Evolutionary conservation across 1,284 basidiomycete species (phyloP).

Genomic region (Malassezia obtusa): DNA sequence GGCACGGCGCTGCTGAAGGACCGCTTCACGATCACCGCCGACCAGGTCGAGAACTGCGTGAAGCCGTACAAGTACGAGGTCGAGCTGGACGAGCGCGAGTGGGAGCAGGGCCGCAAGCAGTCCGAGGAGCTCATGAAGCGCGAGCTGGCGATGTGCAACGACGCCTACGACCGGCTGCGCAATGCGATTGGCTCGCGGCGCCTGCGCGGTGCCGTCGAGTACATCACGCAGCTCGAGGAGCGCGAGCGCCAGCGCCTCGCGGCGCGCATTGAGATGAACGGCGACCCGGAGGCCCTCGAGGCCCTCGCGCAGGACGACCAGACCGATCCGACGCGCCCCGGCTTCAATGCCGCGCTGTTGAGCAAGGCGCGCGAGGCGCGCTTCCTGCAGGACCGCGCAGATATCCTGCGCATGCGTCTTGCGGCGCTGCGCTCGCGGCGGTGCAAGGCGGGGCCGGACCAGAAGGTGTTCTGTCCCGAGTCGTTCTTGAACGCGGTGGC

Average conservation of each 20-base stretch:
- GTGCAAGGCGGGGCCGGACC: slow-evolving; percentile 75
- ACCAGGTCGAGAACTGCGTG: slow-evolving; percentile 99
- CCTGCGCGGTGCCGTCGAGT: slow-evolving; percentile 65
- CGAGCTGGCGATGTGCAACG: slow-evolving; percentile 74
- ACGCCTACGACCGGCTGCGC: slow-evolving; percentile 72
- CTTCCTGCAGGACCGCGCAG: slow-evolving; percentile 69
- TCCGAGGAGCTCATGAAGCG: slow-evolving; percentile 70
- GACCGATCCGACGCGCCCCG: slow-evolving; percentile 50
- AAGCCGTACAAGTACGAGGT: slow-evolving; percentile 98
- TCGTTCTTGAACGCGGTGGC: slow-evolving; percentile 92
- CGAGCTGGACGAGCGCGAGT: slow-evolving; percentile 67
- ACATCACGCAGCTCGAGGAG: slow-evolving; percentile 74
- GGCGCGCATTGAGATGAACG: slow-evolving; percentile 28
- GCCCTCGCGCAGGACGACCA: slow-evolving; percentile 43
- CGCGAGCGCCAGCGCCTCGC: slow-evolving; percentile 60
- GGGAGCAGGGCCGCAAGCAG: slow-evolving; percentile 70
- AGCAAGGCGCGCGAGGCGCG: slow-evolving; percentile 75
- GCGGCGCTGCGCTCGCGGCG: slow-evolving; percentile 74
- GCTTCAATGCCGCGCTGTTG: slow-evolving; percentile 64
- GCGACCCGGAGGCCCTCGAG: not conserved
- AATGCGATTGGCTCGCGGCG: slow-evolving; percentile 74
- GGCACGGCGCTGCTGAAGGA: slow-evolving; percentile 84
- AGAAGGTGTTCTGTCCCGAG: slow-evolving; percentile 84
- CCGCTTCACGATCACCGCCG: slow-evolving; percentile 79
- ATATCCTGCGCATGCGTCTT: slow-evolving; percentile 72